phyloP scores from a whole-genome alignment of 352 stramenopile species.

The Elongisporangium anandrum region DNA sequence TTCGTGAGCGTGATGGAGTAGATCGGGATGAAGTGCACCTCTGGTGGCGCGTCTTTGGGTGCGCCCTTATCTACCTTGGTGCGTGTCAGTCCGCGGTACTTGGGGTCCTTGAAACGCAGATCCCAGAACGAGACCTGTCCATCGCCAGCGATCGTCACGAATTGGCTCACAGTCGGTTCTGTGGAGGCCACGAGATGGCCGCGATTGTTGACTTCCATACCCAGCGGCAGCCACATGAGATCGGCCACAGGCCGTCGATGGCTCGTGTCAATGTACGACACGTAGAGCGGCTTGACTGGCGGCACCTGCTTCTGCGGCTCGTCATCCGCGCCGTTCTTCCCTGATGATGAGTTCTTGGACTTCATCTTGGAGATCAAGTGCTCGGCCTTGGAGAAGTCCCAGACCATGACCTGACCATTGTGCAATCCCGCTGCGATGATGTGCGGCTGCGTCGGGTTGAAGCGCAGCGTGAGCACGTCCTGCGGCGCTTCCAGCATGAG shows the following conservation, averaged over 20 bases:
- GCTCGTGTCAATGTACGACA: constrained; percentile 86
- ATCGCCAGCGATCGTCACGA: constrained; percentile 90
- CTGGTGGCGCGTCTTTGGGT: constrained; percentile 48
- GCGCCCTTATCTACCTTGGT: constrained; percentile 56
- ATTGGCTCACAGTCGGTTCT: constrained; percentile 75
- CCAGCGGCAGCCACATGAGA: constrained; percentile 81
- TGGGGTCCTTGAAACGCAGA: constrained; percentile 85
- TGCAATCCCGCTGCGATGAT: constrained; percentile 78
- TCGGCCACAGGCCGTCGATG: constrained; percentile 86
- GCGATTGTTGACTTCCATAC: constrained; percentile 86
- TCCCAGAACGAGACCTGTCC: constrained; percentile 93
- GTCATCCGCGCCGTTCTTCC: constrained; percentile 18
- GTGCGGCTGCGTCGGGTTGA: constrained; percentile 86
- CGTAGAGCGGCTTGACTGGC: constrained; percentile 62
- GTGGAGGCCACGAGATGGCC: constrained; percentile 69
- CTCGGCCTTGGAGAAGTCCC: constrained; percentile 87
- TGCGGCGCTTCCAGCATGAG: constrained; percentile 91
- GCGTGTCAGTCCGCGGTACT: constrained; percentile 63
- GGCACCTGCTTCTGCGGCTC: constrained; percentile 55
- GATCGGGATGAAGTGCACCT: constrained; percentile 80
- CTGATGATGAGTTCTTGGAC: constrained; percentile 23
- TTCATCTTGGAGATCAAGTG: constrained; percentile 55
- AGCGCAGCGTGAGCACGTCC: constrained; percentile 85
- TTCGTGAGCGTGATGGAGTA: constrained; percentile 81
- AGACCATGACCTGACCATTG: constrained; percentile 90